A percentile compares a stretch with the other conserved stretches of the same genome.
phyloP scores from a whole-genome alignment of 345 rosid species.

The Pseudoturritis turrita region DNA sequence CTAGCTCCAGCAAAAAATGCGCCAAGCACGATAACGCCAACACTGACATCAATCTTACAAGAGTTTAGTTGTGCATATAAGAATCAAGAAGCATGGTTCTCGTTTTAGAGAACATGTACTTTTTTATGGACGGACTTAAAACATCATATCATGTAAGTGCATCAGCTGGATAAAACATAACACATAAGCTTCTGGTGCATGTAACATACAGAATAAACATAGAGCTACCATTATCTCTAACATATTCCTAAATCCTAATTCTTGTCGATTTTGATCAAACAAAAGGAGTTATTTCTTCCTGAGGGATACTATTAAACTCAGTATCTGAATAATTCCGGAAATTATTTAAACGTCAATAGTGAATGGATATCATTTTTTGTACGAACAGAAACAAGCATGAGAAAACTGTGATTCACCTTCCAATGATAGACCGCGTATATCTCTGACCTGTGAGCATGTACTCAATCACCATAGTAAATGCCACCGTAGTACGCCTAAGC shows the following conservation, averaged over 20 bases:
- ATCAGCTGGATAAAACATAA: conserved; percentile 1
- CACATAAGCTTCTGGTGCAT: neutral
- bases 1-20: conserved; percentile 96
- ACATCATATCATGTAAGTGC: neutral
- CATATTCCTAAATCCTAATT: neutral
- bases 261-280: neutral
- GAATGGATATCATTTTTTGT: neutral
- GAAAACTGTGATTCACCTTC: conserved; percentile 52
- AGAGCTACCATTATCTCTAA: neutral
- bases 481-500: conserved; percentile 91
- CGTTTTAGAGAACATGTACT: neutral
- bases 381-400: neutral
- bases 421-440: conserved; percentile 63
- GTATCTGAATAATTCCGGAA: neutral
- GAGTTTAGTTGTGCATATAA: conserved; percentile 40
- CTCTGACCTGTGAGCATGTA: conserved; percentile 74
- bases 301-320: neutral
- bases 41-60: conserved; percentile 67
- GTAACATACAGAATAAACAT: neutral
- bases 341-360: neutral
- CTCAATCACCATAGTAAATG: conserved; percentile 90
- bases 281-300: neutral
- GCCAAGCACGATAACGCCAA: conserved; percentile 81
- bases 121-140: neutral
- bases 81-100: conserved; percentile 30